Percentiles rank a stretch among this genome's conserved stretches.
phyloP scores from a whole-genome alignment of 768 basidiomycete genomes.

The Pisolithus orientalis region DNA sequence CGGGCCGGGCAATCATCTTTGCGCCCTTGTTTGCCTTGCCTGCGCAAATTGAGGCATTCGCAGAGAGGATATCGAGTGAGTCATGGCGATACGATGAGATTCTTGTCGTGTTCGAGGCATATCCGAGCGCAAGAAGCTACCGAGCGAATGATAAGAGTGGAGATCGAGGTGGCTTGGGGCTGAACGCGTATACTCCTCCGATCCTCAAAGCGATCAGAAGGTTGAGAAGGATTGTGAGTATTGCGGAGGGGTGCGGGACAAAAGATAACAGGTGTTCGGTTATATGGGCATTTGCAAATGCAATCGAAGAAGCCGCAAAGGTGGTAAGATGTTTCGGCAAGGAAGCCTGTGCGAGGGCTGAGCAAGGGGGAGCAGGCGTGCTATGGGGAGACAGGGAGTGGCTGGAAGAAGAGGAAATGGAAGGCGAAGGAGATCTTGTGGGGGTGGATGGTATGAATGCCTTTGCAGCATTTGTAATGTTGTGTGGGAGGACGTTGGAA shows the following conservation, averaged over 20 bases:
- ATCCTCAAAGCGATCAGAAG: constrained; percentile 34
- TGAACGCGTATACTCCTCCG: constrained; percentile 55
- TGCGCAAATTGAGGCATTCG: constrained; percentile 35
- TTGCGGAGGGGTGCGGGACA: constrained; percentile 53
- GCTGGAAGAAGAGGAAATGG: no score
- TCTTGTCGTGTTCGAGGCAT: constrained; percentile 47
- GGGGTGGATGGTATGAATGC: no score
- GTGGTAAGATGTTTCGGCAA: constrained; percentile 55
- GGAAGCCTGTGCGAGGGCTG: constrained; percentile 41
- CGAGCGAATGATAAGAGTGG: constrained; percentile 4
- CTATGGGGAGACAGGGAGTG: constrained; percentile 50
- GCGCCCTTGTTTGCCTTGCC: no score
- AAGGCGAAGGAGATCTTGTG: no score
- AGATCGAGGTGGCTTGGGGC: constrained; percentile 3
- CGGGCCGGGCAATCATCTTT: no score
- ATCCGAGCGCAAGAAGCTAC: constrained; percentile 41
- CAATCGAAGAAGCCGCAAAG: constrained; percentile 50
- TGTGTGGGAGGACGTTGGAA: no score
- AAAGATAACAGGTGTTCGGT: constrained; percentile 42
- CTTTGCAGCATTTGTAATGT: no score
- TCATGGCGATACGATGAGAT: constrained; percentile 52
- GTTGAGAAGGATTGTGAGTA: constrained; percentile 48
- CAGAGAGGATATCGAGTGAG: constrained; percentile 38
- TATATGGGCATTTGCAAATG: constrained; percentile 56
- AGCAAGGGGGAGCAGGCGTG: constrained; percentile 28